Base-by-base conservation (phyloP, 225 moss, liverwort and hornwort genomes). In the Climacium dendroides region DNA sequence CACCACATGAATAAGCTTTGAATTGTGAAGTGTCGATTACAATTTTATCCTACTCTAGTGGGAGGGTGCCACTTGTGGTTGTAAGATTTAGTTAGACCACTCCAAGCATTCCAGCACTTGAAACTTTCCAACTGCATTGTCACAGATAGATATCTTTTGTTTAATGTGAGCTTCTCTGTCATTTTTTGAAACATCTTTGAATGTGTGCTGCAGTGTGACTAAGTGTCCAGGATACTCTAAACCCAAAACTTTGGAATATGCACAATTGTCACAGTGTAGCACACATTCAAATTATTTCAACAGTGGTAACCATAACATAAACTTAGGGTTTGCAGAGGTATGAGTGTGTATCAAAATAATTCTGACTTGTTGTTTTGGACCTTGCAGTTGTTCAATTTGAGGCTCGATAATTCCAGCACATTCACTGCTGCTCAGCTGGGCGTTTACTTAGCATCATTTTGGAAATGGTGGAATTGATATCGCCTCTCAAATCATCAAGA, bases 311-410 rank as follows among this genome's bases (percentile, higher is more conserved):
- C 14, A 6, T 60, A 30, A 13, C 20, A 13, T 13, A 79, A 79
- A 79, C 9, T 59, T 2, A 4, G 24, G 24, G 24, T 37, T 35
- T 26, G 11, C 37, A 11, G 54, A 55, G 77, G 23, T 58, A 17
- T 81, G 65, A 26, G 16, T 32, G 10, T 25, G 10, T 25, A 28
- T 34, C 30, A 50, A 79, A 62, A 18, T 13, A 35, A 61, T 69
- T 70, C 55, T 74, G 80, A 62, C 72, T 43, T 30, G 10, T 65
- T 74, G 65, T 65, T 75, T 66, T 59, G 78, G 34, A 59, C 19
- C 75, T 86, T 89, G 89, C 89, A 86, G 89, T 89, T 86, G 89
- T 89, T 29, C 89, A 89, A 66, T 89, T 89, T 50, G 89, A 89
- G 85, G 89, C 89, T 81, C 81, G 89, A 66, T 89, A 82, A 58